These are phyloP conservation scores for Pyrenopolyporus hunteri DNA, from an alignment of 495 filamentous ascomycete species.

Conservation along the genomic window DNA sequence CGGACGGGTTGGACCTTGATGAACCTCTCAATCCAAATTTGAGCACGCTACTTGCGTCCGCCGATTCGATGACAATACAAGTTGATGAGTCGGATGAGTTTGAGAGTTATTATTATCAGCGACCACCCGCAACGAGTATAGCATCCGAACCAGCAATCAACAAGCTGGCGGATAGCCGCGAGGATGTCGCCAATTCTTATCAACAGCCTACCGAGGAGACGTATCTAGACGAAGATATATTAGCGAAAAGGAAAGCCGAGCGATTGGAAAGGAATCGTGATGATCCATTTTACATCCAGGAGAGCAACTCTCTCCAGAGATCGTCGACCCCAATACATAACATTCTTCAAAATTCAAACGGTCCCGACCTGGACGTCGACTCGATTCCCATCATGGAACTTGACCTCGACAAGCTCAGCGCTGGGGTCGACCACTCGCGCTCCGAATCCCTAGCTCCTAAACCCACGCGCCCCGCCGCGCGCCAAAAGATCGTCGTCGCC, in stretches of 20 bases:
- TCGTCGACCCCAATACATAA: slow-evolving; percentile 73
- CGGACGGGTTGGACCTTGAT: slow-evolving; percentile 73
- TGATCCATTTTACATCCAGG: slow-evolving; percentile 92
- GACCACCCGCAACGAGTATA: slow-evolving; percentile 47
- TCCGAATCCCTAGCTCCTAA: slow-evolving; percentile 13
- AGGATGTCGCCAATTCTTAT: slow-evolving; percentile 63
- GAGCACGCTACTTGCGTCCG: slow-evolving; percentile 62
- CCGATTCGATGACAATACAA: slow-evolving; percentile 59
- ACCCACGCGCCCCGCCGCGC: slow-evolving; percentile 41
- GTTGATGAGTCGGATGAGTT: slow-evolving; percentile 67
- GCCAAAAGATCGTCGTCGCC: slow-evolving; percentile 63
- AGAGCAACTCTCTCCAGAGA: slow-evolving; percentile 54
- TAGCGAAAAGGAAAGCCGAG: slow-evolving; percentile 68
- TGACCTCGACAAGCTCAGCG: slow-evolving; percentile 63
- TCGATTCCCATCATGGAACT: slow-evolving; percentile 94
- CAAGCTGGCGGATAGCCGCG: slow-evolving; percentile 50
- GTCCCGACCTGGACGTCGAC: slow-evolving; percentile 83
- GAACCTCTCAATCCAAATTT: slow-evolving; percentile 82
- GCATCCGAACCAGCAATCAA: slow-evolving; percentile 59
- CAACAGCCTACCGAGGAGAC: slow-evolving; percentile 63
- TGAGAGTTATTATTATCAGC: slow-evolving; percentile 74
- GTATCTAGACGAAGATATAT: slow-evolving; percentile 66
- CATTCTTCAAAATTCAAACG: slow-evolving; percentile 69
- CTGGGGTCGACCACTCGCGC: slow-evolving; percentile 36
- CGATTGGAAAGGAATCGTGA: slow-evolving; percentile 81